Base-by-base conservation (phyloP, 2,329 filamentous ascomycete species). In the Pseudopyrenochaeta lycopersici region DNA sequence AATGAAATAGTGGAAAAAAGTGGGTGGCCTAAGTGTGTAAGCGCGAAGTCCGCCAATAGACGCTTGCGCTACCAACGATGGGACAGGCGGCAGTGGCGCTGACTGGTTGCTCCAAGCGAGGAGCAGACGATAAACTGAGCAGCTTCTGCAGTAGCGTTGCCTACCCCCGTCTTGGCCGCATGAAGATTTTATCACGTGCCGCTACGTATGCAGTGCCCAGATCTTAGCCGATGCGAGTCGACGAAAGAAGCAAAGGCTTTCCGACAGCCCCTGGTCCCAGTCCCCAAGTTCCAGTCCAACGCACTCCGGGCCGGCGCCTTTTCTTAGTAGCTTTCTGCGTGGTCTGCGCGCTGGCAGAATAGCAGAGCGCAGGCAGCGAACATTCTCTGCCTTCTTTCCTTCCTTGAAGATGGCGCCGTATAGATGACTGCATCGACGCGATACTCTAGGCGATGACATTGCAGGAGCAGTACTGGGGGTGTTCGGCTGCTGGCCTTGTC, bases 41-140 rank as follows among this genome's bases (percentile, higher is more conserved):
- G 64, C 64, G 65, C 58, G 44, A 59, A 58, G 44, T 20, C 47
- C 40, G 60, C 70, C 70, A 71, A 70, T 72, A 54, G 62, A 55
- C 52, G 55, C 49, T 53, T 58, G 49, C 52, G 48, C 45, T 35
- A 55, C 31, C 39, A 23, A 49, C 43, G 31, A 32, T 49, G 41
- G 52, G 47, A 58, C 45, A 27, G 41, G 41, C 53, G 56, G 58
- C 53, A 60, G 55, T 56, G 60, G 62, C 54, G 63, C 56, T 54
- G 52, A 65, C 43, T 63, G 63, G 63, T 29, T 46, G 38, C 51
- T 50, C 36, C 48, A 58, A 65, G 60, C 63, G 62, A 63, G 46
- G 43, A 43, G 36, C 55, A 46, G 45, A 38, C 45, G 48, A 46
- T 46, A 51, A 38, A 35, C 50, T 39, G 50, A 54, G 42, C 52